phyloP scores from a whole-genome alignment of 306 rosid genomes.

The Neltuma alba region DNA sequence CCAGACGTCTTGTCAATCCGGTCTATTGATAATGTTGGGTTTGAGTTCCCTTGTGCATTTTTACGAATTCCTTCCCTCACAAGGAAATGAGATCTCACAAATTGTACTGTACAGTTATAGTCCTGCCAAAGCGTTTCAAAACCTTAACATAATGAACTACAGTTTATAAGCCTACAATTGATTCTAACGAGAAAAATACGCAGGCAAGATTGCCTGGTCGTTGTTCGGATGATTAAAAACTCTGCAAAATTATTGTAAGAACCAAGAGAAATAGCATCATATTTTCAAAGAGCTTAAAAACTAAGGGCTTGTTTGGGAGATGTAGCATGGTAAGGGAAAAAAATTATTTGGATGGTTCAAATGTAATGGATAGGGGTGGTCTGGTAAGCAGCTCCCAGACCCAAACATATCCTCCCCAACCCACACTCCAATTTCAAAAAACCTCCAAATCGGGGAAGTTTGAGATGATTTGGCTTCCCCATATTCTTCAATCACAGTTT shows the following conservation, averaged over 20 bases:
- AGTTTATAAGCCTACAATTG: constrained; percentile 15
- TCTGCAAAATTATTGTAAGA: constrained; percentile 14
- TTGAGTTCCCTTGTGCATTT: constrained; percentile 72
- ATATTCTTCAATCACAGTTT: background rate
- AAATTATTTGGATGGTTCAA: background rate
- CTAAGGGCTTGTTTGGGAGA: background rate
- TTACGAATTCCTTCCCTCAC: constrained; percentile 83
- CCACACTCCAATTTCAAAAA: background rate
- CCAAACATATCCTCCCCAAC: background rate
- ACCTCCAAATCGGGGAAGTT: background rate
- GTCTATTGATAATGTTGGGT: constrained; percentile 90
- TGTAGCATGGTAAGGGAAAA: background rate
- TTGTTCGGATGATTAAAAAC: constrained; percentile 12
- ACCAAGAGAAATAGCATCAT: background rate
- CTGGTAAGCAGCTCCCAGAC: background rate
- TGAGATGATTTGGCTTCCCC: background rate
- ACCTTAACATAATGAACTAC: constrained; percentile 34
- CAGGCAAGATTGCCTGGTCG: constrained; percentile 23
- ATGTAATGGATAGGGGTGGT: background rate
- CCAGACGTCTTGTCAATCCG: constrained; percentile 79
- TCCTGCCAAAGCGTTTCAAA: constrained; percentile 67
- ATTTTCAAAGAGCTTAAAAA: constrained; percentile 1
- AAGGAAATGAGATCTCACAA: constrained; percentile 97
- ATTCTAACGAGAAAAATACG: constrained; percentile 25
- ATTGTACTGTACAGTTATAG: constrained; percentile 74